A percentile compares a stretch with the other conserved stretches of the same genome.
These are phyloP conservation scores for Pseudogymnoascus sp. DNA, from an alignment of 2,329 filamentous ascomycete species.

Conservation along the genomic window DNA sequence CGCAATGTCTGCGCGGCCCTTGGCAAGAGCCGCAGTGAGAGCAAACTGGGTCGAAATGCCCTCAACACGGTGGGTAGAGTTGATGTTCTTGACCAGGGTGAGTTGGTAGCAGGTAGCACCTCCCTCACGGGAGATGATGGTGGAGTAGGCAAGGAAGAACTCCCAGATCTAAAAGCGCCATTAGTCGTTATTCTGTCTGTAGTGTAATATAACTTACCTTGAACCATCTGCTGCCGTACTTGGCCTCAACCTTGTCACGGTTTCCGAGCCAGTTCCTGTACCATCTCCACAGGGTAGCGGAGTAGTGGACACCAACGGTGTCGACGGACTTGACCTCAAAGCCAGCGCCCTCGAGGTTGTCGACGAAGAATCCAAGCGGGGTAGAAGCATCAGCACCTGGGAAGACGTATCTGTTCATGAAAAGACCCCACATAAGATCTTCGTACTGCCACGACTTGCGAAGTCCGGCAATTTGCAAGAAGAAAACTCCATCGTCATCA, in stretches of 20 bases:
- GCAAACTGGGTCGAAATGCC: conserved; percentile 61
- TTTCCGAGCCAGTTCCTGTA: conserved; percentile 98
- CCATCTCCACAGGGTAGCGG: conserved; percentile 94
- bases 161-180: conserved; percentile 60
- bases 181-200: conserved; percentile 10
- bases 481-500: conserved; percentile 92
- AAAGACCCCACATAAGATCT: conserved; percentile 94
- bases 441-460: conserved; percentile 96
- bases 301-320: conserved; percentile 95
- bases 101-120: conserved; percentile 73
- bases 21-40: conserved; percentile 52
- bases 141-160: conserved; percentile 71
- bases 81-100: conserved; percentile 73
- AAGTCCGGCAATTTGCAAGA: conserved; percentile 90
- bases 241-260: conserved; percentile 82
- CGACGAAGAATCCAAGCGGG: conserved; percentile 79
- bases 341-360: conserved; percentile 76
- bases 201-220: conserved; percentile 54
- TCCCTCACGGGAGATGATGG: conserved; percentile 69
- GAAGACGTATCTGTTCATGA: conserved; percentile 99
- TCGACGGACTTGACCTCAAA: conserved; percentile 90
- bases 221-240: conserved; percentile 95
- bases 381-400: conserved; percentile 93
- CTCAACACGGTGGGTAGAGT: conserved; percentile 70
- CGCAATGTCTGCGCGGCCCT: conserved; percentile 20